phyloP scores from a whole-genome alignment of 2,329 filamentous ascomycete species.

The Conoideocrella luteorostrata region DNA sequence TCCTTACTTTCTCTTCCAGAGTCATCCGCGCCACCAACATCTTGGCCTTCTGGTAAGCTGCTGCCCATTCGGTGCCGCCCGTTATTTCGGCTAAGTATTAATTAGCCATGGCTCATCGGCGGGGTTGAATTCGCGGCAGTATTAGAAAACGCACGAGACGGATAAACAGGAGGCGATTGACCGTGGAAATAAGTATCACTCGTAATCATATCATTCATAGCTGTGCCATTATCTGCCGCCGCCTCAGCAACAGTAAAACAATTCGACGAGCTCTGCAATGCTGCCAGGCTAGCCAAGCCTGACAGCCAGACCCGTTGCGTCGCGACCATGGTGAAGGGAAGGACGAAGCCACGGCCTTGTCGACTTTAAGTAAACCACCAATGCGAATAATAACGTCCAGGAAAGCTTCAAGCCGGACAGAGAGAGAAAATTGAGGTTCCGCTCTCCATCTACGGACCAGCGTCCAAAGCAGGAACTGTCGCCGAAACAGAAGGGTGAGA shows the following conservation, averaged over 20 bases:
- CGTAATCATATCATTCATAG: slow-evolving; percentile 23
- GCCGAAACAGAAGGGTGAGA: too few species aligned
- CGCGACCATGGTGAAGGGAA: slow-evolving; percentile 3
- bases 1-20: slow-evolving; percentile 60
- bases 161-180: slow-evolving; percentile 43
- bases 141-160: slow-evolving; percentile 42
- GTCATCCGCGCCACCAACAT: slow-evolving; percentile 67
- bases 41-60: slow-evolving; percentile 60
- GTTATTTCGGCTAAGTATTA: slow-evolving; percentile 38
- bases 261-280: neutral
- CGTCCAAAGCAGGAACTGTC: too few species aligned
- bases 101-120: too few species aligned
- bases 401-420: too few species aligned
- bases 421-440: too few species aligned
- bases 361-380: too few species aligned
- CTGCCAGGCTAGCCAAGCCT: slow-evolving; percentile 7
- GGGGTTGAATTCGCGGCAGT: too few species aligned
- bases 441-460: too few species aligned
- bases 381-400: too few species aligned
- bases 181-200: slow-evolving; percentile 42
- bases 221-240: slow-evolving; percentile 3
- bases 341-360: too few species aligned
- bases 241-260: neutral
- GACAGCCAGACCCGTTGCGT: neutral
- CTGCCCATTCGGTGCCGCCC: slow-evolving; percentile 55